Conservation (phyloP, 371 early-diverging fungal genomes). For the Parasitella parasitica region DNA sequence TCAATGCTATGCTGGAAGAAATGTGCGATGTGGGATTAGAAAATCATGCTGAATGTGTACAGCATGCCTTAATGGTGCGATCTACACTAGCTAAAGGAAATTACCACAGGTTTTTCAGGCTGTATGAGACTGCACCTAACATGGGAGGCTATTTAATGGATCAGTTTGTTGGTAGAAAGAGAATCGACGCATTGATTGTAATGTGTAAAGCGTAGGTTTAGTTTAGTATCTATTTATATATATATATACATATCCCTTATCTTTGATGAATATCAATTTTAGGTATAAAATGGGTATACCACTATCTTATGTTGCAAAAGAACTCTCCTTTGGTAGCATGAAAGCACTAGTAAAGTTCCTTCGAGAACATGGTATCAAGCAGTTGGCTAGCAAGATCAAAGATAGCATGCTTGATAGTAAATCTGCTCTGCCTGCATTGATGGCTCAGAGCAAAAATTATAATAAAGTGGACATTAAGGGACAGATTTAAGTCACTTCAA, state of each 20-base stretch:
- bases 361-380: conserved; percentile 28
- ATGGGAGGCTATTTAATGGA: conserved; percentile 89
- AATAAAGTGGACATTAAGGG: conserved; percentile 74
- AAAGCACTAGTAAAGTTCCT: conserved; percentile 44
- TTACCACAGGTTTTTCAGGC: conserved; percentile 78
- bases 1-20: conserved; percentile 69
- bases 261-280: neutral
- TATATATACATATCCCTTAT: too few species aligned
- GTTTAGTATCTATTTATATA: too few species aligned
- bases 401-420: conserved; percentile 51
- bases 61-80: conserved; percentile 84
- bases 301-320: conserved; percentile 37
- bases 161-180: conserved; percentile 84
- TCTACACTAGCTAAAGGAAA: conserved; percentile 75
- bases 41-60: conserved; percentile 57
- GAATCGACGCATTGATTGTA: conserved; percentile 68
- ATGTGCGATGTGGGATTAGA: conserved; percentile 61
- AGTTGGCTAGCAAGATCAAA: neutral
- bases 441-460: conserved; percentile 56
- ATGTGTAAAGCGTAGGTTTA: conserved; percentile 71
- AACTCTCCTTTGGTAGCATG: conserved; percentile 44
- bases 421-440: conserved; percentile 45
- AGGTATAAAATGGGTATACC: conserved; percentile 61
- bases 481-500: conserved; percentile 37
- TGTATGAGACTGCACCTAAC: conserved; percentile 79